A percentile compares a stretch with the other conserved stretches of the same genome.
phyloP scores from a whole-genome alignment of 768 basidiomycete genomes.

The Mycena leptocephala region DNA sequence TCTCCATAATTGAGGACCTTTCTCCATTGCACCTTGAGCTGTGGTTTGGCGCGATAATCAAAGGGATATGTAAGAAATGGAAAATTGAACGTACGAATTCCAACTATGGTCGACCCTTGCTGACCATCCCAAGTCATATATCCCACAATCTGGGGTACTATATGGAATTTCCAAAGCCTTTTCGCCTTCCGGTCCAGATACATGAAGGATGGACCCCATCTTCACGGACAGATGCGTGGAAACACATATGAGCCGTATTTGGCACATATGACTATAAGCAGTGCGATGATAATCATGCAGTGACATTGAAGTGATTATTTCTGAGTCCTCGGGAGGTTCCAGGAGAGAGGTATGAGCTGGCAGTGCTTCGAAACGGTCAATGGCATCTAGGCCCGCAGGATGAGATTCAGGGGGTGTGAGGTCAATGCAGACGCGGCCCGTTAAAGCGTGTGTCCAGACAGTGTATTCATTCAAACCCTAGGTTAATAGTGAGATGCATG shows the following conservation, averaged over 20 bases:
- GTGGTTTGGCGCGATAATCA: neutral
- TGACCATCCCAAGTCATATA: neutral
- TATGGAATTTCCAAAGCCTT: neutral
- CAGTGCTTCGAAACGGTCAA: neutral
- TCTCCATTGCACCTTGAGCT: neutral
- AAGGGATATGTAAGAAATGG: neutral
- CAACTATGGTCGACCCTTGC: neutral
- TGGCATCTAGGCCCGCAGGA: neutral
- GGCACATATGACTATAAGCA: too few relatives aligned
- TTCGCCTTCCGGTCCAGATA: neutral
- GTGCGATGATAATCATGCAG: neutral
- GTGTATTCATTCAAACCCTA: neutral
- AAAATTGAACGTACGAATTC: neutral
- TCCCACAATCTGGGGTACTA: neutral
- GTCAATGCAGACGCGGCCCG: neutral
- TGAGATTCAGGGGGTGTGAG: neutral
- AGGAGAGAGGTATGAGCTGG: neutral
- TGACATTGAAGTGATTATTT: conserved; percentile 1
- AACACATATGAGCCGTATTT: neutral
- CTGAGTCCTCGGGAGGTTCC: neutral
- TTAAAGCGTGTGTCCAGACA: neutral
- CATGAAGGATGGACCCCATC: neutral
- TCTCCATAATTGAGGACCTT: neutral
- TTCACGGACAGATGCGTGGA: neutral
- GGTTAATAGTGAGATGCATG: neutral